Evolutionary conservation across 768 basidiomycete genomes (phyloP), one percentile per base, ranked within the genome.

Genomic region (Lepiota venenata): DNA sequence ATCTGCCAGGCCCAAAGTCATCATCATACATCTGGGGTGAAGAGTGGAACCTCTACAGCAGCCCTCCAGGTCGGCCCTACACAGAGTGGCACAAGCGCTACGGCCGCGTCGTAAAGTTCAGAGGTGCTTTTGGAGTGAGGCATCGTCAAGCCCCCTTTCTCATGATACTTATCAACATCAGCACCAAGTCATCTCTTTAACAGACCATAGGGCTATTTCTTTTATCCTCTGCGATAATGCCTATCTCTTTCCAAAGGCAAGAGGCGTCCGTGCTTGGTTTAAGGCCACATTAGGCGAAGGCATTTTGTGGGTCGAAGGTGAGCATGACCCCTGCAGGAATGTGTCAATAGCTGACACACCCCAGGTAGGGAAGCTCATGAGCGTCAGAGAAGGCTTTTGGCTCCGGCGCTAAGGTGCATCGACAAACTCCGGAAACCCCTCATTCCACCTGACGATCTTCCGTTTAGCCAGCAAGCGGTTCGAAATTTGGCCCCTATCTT

Each of bases 281-380:
- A 73, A 74, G 54, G 77, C 77, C 29, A 75, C 82, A 1, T 71
- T 84, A 5, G 84, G 84, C 11, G 75, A 84, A 65, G 83, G 84
- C 18, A 79, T 86, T 52, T 77, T 85, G 20, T 84, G 82, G 79
- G 74, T 83, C 10, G 84, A 86, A 78, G 84, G 84, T 79, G 48
- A 40, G 43, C 55, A 22, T 21, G 47, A 38, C 20, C 18, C 47
- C 25, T 40, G 12, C 40, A 18, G 46, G 45, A 36, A 43, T 36
- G 48, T n/a, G 25, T 32, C 29, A 45, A 40, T 41, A 39, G 46
- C 32, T 48, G 45, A 27, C 47, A 29, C 25, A 45, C 51, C 32
- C 43, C 38, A 84, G 82, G 82, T 0, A 83, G 77, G 62, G 71
- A 74, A 38, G 77, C 76, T 2, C 83, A 85, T 50, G 82, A 84